Conservation (phyloP, 169 alveolate species). For the Theileria luwenshuni region DNA sequence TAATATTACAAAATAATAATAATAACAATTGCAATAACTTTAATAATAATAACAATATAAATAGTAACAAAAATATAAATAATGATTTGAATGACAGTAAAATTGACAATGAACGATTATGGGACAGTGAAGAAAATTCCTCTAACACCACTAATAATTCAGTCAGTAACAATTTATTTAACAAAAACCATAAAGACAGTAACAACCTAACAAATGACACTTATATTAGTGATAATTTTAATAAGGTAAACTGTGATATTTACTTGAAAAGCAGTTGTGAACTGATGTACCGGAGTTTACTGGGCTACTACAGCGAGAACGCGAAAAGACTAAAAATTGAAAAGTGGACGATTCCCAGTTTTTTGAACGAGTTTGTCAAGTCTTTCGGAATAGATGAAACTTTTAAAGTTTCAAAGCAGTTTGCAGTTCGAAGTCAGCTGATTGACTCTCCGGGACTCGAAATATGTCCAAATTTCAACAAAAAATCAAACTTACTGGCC, state of each 20-base stretch:
- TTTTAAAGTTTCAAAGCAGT: constrained; percentile 57
- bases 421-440: constrained; percentile 61
- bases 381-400: constrained; percentile 48
- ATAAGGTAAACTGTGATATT: constrained; percentile 8
- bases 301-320: constrained; percentile 58
- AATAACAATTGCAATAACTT: not conserved
- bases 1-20: too few relatives aligned
- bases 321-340: constrained; percentile 52
- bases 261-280: constrained; percentile 40
- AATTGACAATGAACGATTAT: too few relatives aligned
- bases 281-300: constrained; percentile 52
- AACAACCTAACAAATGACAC: not conserved
- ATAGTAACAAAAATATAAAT: too few relatives aligned
- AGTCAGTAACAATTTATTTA: not conserved
- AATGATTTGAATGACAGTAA: too few relatives aligned
- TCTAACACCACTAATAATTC: constrained; percentile 15
- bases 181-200: not conserved
- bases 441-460: constrained; percentile 64
- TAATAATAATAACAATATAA: too few relatives aligned
- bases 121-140: too few relatives aligned
- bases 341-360: constrained; percentile 67
- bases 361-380: constrained; percentile 39
- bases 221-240: not conserved
- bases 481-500: constrained; percentile 51
- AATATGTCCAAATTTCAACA: constrained; percentile 14